Evolutionary conservation across 1,139 yeast genomes (phyloP).

Genomic region (Suhomyces ambrosiae): DNA sequence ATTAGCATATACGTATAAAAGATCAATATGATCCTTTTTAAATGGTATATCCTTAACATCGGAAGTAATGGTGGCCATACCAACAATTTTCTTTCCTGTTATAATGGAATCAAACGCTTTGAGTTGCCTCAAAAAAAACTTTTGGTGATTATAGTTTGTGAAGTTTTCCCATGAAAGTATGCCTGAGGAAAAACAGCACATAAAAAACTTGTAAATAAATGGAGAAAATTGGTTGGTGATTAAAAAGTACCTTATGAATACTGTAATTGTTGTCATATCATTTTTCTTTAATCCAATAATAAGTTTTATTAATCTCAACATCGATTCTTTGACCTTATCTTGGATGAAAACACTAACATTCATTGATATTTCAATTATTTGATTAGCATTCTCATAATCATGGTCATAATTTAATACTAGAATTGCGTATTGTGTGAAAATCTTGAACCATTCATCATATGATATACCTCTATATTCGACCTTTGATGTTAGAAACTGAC

Average conservation of each 20-base stretch:
- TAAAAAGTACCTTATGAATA: conserved; percentile 62
- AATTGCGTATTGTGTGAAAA: conserved; percentile 78
- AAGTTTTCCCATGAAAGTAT: conserved; percentile 57
- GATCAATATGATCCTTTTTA: conserved; percentile 63
- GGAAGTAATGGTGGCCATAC: conserved; percentile 72
- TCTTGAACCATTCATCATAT: conserved; percentile 81
- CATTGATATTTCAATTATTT: conserved; percentile 72
- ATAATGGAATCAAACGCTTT: conserved; percentile 81
- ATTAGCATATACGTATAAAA: conserved; percentile 77
- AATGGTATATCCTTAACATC: conserved; percentile 42
- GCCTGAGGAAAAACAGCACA: conserved; percentile 70
- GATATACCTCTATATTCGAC: conserved; percentile 71
- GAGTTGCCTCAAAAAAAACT: conserved; percentile 82
- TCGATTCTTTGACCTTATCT: conserved; percentile 54
- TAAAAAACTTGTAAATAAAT: conserved; percentile 64
- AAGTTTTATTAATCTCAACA: conserved; percentile 64
- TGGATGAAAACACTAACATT: conserved; percentile 76
- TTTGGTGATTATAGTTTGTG: conserved; percentile 82
- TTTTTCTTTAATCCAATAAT: conserved; percentile 62
- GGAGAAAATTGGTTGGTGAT: conserved; percentile 75
- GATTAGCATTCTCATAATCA: conserved; percentile 63
- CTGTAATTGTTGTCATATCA: conserved; percentile 49
- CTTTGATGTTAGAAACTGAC: conserved; percentile 46
- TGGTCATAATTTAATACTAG: conserved; percentile 63
- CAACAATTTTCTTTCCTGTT: conserved; percentile 55